phyloP scores from a whole-genome alignment of 2,329 filamentous ascomycete species.

The Xylaria sp. region DNA sequence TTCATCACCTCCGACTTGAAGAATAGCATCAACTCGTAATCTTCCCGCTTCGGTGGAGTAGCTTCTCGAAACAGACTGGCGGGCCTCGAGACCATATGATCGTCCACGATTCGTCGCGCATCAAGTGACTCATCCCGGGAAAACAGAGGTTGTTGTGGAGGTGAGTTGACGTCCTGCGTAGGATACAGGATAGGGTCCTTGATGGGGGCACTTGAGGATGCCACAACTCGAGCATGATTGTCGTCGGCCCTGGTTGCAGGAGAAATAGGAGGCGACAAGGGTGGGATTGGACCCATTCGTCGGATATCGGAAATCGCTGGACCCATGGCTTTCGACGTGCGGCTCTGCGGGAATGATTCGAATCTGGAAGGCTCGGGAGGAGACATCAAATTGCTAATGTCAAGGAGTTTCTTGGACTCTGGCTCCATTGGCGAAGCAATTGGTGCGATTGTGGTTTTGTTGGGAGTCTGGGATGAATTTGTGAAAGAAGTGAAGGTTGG shows the following conservation, averaged over 20 bases:
- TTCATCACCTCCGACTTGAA: constrained; percentile 58
- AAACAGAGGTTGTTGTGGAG: constrained; percentile 56
- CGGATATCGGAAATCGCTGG: constrained; percentile 34
- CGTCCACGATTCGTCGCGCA: constrained; percentile 51
- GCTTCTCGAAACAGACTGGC: constrained; percentile 46
- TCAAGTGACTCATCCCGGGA: constrained; percentile 44
- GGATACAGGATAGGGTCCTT: constrained; percentile 64
- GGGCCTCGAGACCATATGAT: constrained; percentile 51
- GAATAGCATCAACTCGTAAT: constrained; percentile 57
- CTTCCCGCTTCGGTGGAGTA: constrained; percentile 52
- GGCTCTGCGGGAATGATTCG: constrained; percentile 53
- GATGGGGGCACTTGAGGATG: constrained; percentile 38
- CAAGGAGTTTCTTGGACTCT: constrained; percentile 45
- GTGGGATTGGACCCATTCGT: constrained; percentile 43
- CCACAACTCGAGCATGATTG: constrained; percentile 30
- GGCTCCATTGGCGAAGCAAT: constrained; percentile 14
- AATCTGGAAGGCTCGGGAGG: constrained; percentile 58
- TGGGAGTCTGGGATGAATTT: constrained; percentile 10
- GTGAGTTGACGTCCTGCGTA: constrained; percentile 45
- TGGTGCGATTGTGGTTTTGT: constrained; percentile 24
- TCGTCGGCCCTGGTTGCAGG: constrained; percentile 49
- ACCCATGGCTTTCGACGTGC: constrained; percentile 29
- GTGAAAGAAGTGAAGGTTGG: constrained; percentile 13
- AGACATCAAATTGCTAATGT: constrained; percentile 63
- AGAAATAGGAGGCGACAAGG: constrained; percentile 62